A percentile compares a stretch with the other conserved stretches of the same genome.
These are phyloP conservation scores for Juncus effusus DNA, from an alignment of 176 grass and related monocot species.

Conservation along the genomic window DNA sequence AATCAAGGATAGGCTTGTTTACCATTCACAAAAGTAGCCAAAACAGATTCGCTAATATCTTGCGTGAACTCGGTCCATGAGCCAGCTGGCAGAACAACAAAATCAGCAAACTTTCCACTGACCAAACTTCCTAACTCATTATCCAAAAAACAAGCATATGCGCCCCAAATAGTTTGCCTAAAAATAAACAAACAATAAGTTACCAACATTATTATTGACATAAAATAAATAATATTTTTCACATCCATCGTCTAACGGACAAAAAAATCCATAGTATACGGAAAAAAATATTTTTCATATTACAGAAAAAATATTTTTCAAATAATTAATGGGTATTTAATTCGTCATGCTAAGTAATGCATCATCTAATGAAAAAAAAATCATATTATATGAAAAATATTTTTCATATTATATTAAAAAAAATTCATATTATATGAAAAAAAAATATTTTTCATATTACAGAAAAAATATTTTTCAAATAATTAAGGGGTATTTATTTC, in stretches of 20 bases:
- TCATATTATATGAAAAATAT: not conserved
- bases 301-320: not conserved
- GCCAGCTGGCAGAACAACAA: constrained; percentile 63
- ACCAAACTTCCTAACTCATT: constrained; percentile 60
- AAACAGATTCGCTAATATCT: constrained; percentile 34
- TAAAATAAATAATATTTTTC: not conserved
- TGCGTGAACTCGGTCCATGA: constrained; percentile 53
- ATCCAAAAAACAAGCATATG: constrained; percentile 75
- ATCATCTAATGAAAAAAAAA: constrained; percentile 41
- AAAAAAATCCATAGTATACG: not conserved
- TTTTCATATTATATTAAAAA: not conserved
- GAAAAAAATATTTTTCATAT: not conserved
- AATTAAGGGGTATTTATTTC: not conserved
- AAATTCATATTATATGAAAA: not conserved
- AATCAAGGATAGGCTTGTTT: constrained; percentile 56
- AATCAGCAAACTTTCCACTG: constrained; percentile 72
- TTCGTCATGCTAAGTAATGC: constrained; percentile 67
- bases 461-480: not conserved
- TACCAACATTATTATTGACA: too few species aligned
- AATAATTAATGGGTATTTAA: too few species aligned
- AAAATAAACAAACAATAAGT: too few species aligned
- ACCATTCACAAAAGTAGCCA: constrained; percentile 68
- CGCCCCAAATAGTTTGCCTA: constrained; percentile 77
- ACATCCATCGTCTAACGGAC: too few species aligned
- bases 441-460: not conserved